Percentiles rank a stretch among this genome's conserved stretches.
phyloP scores from a whole-genome alignment of 2,329 filamentous ascomycete species.

The Aspergillus glaucus region DNA sequence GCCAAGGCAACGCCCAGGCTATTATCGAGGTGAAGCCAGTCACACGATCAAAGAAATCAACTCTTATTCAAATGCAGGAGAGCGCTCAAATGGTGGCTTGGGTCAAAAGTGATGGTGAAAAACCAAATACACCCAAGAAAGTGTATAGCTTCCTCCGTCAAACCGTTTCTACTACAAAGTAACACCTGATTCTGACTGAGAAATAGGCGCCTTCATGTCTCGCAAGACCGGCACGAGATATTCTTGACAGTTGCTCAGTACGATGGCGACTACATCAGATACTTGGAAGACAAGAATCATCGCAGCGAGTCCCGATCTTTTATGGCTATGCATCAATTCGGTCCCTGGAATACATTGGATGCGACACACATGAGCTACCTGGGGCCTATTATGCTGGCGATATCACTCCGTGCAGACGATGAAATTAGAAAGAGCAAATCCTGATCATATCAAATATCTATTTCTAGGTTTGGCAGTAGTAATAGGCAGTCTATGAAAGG shows the following conservation, averaged over 20 bases:
- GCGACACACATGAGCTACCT: constrained; percentile 2
- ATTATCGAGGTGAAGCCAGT: constrained; percentile 13
- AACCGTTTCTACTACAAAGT: background rate
- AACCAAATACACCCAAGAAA: background rate
- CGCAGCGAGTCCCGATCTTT: constrained; percentile 1
- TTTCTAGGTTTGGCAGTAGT: background rate
- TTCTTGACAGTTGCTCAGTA: constrained; percentile 1
- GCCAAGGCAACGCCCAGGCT: background rate
- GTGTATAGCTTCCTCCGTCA: background rate
- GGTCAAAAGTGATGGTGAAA: constrained; percentile 5
- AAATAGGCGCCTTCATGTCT: background rate
- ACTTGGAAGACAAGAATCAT: background rate
- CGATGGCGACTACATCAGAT: constrained; percentile 2
- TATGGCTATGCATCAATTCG: constrained; percentile 9
- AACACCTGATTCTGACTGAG: background rate
- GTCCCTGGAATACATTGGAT: constrained; percentile 7
- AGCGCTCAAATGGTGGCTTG: constrained; percentile 10
- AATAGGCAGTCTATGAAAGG: background rate
- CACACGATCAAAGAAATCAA: background rate
- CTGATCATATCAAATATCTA: background rate
- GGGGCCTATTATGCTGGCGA: constrained; percentile 5
- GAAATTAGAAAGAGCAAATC: background rate
- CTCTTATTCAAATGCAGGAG: constrained; percentile 12
- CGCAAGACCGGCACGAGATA: background rate
- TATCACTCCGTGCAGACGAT: constrained; percentile 1